Base-by-base conservation (phyloP, 257 asterid species). In the Gynochthodes officinalis region DNA sequence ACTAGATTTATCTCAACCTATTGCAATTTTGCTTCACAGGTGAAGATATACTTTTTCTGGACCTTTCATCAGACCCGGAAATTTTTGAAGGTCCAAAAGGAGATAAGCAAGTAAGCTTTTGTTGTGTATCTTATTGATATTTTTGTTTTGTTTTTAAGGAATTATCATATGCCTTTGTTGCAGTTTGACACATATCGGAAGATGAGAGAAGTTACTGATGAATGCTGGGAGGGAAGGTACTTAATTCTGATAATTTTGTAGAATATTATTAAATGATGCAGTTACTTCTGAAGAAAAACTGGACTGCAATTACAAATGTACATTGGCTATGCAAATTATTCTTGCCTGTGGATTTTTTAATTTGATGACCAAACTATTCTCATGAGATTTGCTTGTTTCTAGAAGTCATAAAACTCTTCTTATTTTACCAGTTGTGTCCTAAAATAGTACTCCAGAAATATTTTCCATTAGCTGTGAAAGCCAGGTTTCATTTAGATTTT, bases 161-260 rank as follows among this genome's bases (percentile, higher is more conserved):
- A 67, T 62, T 52, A 49, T 59, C 33, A 54, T 62, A 65, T 73
- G 15, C 69, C 33, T 52, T 64, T 27, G 42, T 74, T 87, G 86
- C 95, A 95, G 99, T 87, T 86, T 8, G 97, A 95, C 64, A 87
- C 97, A 28, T 95, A 92, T 58, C 79, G 97, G 87, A 95, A 90
- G 87, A 95, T 95, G 99, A 87, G 86, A 83, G 88, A 86, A 43
- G 87, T 85, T 67, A 92, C 98, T 12, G 90, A 80, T 59, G 97
- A 95, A 57, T 88, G 85, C 84, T 95, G 98, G 99, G 96, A 95
- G 80, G 97, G 96, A 87, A 92, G 99, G 98, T 92, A 89, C 27
- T 65, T 27, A 49, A 25, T 50, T 68, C 57, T 50, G 68, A 32
- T 75, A 16, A 49, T 18, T 64, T 16, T 25, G 23, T 43, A 15